Conservation (phyloP, 1,139 yeast species). For the Pneumocystis carinii region DNA sequence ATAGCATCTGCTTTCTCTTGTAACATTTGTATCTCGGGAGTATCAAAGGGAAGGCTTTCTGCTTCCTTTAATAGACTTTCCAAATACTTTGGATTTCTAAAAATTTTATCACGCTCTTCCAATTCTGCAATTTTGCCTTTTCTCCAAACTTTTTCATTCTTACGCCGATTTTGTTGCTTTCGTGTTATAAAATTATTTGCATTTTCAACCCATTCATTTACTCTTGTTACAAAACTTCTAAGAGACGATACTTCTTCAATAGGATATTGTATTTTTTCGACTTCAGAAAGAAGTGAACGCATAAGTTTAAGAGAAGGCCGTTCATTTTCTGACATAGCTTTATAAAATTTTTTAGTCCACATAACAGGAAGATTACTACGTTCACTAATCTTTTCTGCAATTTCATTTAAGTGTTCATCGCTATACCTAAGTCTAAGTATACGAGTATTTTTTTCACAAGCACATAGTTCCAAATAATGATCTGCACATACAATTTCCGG, state of each 20-base stretch:
- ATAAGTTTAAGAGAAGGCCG: conserved; percentile 36
- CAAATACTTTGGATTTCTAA: conserved; percentile 20
- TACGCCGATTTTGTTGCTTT: conserved; percentile 35
- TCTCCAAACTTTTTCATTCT: conserved; percentile 20
- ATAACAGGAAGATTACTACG: conserved; percentile 32
- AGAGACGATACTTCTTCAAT: conserved; percentile 27
- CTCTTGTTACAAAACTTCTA: conserved; percentile 31
- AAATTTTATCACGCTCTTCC: conserved; percentile 18
- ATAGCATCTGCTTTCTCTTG: conserved; percentile 41
- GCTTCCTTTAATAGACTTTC: conserved; percentile 33
- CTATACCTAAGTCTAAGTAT: conserved; percentile 22
- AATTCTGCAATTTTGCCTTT: conserved; percentile 14
- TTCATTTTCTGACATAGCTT: conserved; percentile 28
- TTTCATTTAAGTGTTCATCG: conserved; percentile 36
- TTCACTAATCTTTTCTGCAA: conserved; percentile 25
- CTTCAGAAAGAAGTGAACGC: conserved; percentile 36
- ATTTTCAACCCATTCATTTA: conserved; percentile 40
- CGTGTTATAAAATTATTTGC: conserved; percentile 39
- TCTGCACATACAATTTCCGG: conserved; percentile 29
- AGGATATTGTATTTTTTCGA: conserved; percentile 34
- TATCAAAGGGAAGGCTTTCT: conserved; percentile 35
- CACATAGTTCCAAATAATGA: conserved; percentile 28
- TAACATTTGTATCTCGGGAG: conserved; percentile 48
- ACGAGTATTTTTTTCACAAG: conserved; percentile 10
- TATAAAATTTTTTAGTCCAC: conserved; percentile 40